Conservation (phyloP, 768 basidiomycete genomes). For the Tricholoma terreum region DNA sequence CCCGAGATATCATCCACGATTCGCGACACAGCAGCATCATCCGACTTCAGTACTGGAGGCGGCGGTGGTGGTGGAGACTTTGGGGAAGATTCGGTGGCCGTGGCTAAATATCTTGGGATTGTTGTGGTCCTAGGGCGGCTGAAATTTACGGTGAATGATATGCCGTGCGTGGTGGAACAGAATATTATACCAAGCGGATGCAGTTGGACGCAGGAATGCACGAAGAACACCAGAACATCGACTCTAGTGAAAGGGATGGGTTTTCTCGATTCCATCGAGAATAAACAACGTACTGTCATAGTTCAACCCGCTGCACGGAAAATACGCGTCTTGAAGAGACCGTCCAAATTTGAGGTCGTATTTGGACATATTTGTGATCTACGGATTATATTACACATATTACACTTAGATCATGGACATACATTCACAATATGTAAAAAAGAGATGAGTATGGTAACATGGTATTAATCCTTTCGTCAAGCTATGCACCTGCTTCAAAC, state of each 20-base stretch:
- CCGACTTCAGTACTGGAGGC: constrained; percentile 33
- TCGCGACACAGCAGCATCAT: constrained; percentile 67
- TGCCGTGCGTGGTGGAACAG: constrained; percentile 2
- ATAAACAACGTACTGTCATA: constrained; percentile 41
- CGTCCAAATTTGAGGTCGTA: constrained; percentile 33
- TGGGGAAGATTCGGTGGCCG: constrained; percentile 46
- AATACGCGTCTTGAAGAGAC: constrained; percentile 10
- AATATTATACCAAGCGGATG: constrained; percentile 32
- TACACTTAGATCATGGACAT: too few species aligned
- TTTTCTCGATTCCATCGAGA: background rate
- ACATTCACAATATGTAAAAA: too few species aligned
- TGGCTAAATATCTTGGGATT: constrained; percentile 55
- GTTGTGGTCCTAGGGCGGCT: constrained; percentile 37
- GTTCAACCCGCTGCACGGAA: constrained; percentile 7
- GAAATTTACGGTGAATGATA: constrained; percentile 9
- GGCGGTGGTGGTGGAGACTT: constrained; percentile 40
- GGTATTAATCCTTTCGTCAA: too few species aligned
- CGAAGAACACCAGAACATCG: constrained; percentile 43
- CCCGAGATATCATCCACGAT: constrained; percentile 93
- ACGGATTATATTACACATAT: too few species aligned
- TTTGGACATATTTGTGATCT: constrained; percentile 34
- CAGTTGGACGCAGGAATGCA: constrained; percentile 38
- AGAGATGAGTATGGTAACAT: too few species aligned
- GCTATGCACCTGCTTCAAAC: too few species aligned
- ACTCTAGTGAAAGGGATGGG: constrained; percentile 30